phyloP scores from a whole-genome alignment of 2,329 filamentous ascomycete species.

The Penicillium frequentans region DNA sequence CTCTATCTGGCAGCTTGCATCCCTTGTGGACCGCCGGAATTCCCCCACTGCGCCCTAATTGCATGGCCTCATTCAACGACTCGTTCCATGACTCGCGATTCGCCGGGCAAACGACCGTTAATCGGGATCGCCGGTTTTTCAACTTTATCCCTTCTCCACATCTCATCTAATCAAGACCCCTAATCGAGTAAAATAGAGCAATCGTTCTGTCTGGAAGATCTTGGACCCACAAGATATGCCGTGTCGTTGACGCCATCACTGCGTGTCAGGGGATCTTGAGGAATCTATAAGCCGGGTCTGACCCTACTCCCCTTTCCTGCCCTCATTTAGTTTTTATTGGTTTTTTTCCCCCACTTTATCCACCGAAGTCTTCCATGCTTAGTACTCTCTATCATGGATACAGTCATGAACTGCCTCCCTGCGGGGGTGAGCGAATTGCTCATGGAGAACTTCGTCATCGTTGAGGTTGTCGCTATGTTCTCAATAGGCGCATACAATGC shows the following conservation, averaged over 20 bases:
- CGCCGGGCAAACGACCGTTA: background rate
- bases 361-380: background rate
- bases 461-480: slow-evolving; percentile 12
- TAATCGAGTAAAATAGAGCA: background rate
- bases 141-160: background rate
- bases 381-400: slow-evolving; percentile 6
- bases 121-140: background rate
- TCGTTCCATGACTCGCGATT: background rate
- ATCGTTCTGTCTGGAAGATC: background rate
- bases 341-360: background rate
- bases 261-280: background rate
- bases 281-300: background rate
- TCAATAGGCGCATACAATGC: slow-evolving; percentile 37
- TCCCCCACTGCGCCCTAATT: background rate
- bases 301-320: background rate
- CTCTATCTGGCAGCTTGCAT: background rate
- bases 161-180: background rate
- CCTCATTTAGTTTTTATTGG: background rate
- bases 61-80: background rate
- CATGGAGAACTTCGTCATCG: slow-evolving; percentile 2
- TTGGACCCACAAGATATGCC: background rate
- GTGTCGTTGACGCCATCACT: background rate
- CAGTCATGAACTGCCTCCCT: slow-evolving; percentile 1
- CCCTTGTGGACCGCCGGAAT: background rate
- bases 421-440: slow-evolving; percentile 1